Evolutionary conservation across 768 basidiomycete species (phyloP).

Genomic region (Termitomyces sp.): DNA sequence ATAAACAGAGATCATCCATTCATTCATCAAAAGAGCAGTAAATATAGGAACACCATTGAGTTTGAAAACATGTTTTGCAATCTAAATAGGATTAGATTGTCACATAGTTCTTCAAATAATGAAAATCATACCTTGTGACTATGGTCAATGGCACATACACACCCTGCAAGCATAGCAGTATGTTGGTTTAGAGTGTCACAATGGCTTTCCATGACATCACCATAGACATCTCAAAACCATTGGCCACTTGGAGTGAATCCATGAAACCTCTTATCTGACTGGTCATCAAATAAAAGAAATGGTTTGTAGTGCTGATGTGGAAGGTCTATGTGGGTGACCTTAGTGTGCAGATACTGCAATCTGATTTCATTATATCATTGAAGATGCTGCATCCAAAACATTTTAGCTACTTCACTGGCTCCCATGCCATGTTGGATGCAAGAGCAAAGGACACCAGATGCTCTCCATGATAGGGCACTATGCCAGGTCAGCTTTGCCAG

Average conservation of each 20-base stretch:
- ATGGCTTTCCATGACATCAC: slow-evolving; percentile 18
- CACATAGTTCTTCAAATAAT: neutral
- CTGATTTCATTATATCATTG: slow-evolving; percentile 12
- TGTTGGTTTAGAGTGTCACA: slow-evolving; percentile 5
- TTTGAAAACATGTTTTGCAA: slow-evolving; percentile 19
- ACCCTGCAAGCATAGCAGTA: slow-evolving; percentile 12
- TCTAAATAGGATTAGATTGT: slow-evolving; percentile 5
- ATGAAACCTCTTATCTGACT: slow-evolving; percentile 11
- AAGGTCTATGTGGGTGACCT: neutral
- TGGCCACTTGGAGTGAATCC: too few relatives aligned
- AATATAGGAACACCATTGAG: too few relatives aligned
- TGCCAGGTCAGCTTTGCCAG: neutral
- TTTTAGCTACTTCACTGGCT: slow-evolving; percentile 7
- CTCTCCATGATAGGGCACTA: slow-evolving; percentile 5
- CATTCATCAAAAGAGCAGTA: too few relatives aligned
- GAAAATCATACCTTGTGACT: neutral
- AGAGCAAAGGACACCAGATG: slow-evolving; percentile 13
- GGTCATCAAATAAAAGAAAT: neutral
- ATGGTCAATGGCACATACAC: neutral
- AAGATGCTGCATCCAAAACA: slow-evolving; percentile 9
- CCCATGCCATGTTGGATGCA: slow-evolving; percentile 19
- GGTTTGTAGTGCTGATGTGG: neutral
- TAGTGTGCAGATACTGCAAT: slow-evolving; percentile 3
- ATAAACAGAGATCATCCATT: too few relatives aligned
- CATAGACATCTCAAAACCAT: slow-evolving; percentile 19